Evolutionary conservation across 805 yeast species (phyloP).

Genomic region (Zygoascus bituminiphila): DNA sequence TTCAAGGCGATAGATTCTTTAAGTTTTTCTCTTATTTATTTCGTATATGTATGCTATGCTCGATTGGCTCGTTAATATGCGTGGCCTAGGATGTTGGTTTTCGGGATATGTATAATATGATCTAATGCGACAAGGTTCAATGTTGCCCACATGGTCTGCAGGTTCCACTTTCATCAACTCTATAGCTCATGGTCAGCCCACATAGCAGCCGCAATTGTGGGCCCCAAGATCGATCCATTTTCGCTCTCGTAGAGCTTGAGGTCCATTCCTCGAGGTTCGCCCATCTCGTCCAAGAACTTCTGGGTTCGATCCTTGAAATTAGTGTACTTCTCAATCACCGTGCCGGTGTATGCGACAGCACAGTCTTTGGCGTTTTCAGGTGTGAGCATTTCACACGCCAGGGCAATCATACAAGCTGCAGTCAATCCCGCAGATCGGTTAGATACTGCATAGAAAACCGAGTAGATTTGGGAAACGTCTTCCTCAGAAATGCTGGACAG

Average conservation of each 20-base stretch:
- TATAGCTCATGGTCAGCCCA: background rate
- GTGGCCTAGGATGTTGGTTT: too few species aligned
- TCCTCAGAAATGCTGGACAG: slow-evolving; percentile 9
- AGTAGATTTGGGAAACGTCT: slow-evolving; percentile 20
- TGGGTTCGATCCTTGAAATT: slow-evolving; percentile 24
- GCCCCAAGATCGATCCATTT: slow-evolving; percentile 23
- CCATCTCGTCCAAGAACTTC: slow-evolving; percentile 19
- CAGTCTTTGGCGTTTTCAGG: slow-evolving; percentile 12
- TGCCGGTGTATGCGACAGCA: slow-evolving; percentile 26
- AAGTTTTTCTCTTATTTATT: background rate
- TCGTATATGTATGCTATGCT: background rate
- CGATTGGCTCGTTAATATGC: background rate
- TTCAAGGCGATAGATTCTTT: too few species aligned
- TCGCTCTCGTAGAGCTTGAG: slow-evolving; percentile 11
- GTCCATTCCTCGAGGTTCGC: slow-evolving; percentile 12
- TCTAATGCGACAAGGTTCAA: background rate
- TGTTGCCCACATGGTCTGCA: too few species aligned
- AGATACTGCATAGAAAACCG: slow-evolving; percentile 24
- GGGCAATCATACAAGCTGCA: slow-evolving; percentile 24
- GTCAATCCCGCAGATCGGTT: slow-evolving; percentile 28
- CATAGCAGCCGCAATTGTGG: slow-evolving; percentile 22
- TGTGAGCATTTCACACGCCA: slow-evolving; percentile 17
- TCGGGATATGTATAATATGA: background rate
- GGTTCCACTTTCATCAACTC: too few species aligned
- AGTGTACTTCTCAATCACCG: slow-evolving; percentile 28